Evolutionary conservation across 768 basidiomycete species (phyloP).

Genomic region (Tylopilus rubrobrunneus): DNA sequence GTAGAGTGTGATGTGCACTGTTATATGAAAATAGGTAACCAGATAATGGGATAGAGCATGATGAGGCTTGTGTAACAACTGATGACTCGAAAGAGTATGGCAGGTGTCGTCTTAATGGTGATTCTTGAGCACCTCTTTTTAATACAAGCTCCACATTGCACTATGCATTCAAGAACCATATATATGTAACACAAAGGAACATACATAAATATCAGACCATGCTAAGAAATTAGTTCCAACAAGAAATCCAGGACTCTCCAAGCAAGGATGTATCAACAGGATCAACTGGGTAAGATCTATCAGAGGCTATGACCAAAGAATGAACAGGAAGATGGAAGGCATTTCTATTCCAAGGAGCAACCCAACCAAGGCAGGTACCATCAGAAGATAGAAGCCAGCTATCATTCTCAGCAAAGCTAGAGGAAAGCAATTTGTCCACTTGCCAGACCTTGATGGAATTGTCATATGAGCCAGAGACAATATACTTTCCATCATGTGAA

Average conservation of each 20-base stretch:
- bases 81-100: too few relatives aligned
- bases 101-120: too few relatives aligned
- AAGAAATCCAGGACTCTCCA: neutral
- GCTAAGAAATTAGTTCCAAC: neutral
- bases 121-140: too few relatives aligned
- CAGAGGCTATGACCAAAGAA: neutral
- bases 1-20: too few relatives aligned
- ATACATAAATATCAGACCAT: too few relatives aligned
- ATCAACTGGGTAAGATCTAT: neutral
- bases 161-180: too few relatives aligned
- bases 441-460: conserved; percentile 3
- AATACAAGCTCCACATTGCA: too few relatives aligned
- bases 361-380: neutral
- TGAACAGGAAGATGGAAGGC: neutral
- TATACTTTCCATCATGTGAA: neutral
- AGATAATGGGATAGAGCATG: too few relatives aligned
- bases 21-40: too few relatives aligned
- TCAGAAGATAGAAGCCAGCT: conserved; percentile 7
- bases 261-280: neutral
- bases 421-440: neutral
- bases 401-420: neutral
- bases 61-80: too few relatives aligned
- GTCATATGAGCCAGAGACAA: neutral
- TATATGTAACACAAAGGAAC: too few relatives aligned
- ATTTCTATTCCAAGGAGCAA: conserved; percentile 6